Conservation (phyloP, 176 grass and related monocot species). For the Musa troglodytarum region DNA sequence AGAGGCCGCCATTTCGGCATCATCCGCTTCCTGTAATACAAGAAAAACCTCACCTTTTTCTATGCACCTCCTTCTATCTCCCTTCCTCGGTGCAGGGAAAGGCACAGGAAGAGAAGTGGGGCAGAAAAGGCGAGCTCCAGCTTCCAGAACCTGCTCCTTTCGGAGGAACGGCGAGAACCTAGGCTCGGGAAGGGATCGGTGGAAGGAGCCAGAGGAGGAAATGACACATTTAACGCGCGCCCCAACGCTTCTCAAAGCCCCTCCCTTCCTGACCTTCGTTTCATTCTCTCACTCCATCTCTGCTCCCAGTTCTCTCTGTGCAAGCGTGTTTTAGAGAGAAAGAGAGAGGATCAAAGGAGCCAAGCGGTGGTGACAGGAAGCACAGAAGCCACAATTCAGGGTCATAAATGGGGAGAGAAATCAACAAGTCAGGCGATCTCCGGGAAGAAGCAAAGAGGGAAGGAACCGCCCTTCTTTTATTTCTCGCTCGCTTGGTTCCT, state of each 20-base stretch:
- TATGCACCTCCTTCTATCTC: no score
- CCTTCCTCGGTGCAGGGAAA: neutral
- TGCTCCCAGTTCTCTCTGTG: neutral
- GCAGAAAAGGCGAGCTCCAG: neutral
- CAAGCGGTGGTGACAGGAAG: neutral
- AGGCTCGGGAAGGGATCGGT: neutral
- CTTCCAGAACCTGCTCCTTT: slow-evolving; percentile 16
- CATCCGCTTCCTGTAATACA: neutral
- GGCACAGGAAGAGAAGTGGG: neutral
- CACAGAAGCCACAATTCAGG: neutral
- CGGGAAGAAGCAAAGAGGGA: neutral
- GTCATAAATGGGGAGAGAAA: slow-evolving; percentile 1
- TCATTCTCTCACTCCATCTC: neutral
- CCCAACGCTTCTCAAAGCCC: slow-evolving; percentile 6
- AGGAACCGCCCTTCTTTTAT: neutral
- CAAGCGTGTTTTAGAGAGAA: neutral
- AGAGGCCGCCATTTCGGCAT: neutral
- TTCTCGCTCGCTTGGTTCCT: neutral
- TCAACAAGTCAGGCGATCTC: neutral
- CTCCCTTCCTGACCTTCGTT: neutral
- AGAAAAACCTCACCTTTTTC: slow-evolving; percentile 2
- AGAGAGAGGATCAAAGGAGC: neutral
- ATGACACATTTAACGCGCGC: neutral
- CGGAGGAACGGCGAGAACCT: neutral
- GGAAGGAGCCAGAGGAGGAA: neutral